These are phyloP conservation scores for Verticillium zaregamsianum DNA, from an alignment of 2,329 filamentous ascomycete species.

Conservation along the genomic window DNA sequence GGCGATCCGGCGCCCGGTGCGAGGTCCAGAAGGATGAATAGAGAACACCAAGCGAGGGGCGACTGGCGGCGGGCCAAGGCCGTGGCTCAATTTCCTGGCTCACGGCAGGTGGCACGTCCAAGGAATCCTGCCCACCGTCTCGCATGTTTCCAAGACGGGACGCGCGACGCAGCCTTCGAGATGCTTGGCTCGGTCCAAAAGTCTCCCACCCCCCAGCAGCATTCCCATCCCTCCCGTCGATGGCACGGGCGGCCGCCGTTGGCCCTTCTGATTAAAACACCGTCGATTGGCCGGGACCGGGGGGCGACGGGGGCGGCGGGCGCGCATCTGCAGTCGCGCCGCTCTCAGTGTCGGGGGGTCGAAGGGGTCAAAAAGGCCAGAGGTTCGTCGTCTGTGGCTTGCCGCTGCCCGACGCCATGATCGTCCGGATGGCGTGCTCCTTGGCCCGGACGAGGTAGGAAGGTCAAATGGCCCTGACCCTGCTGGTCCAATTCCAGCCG, in stretches of 20 bases:
- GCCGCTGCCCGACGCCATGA: neutral
- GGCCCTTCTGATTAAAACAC: neutral
- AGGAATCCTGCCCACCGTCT: neutral
- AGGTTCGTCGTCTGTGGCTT: neutral
- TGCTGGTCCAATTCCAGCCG: neutral
- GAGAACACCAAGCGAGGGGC: neutral
- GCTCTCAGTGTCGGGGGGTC: neutral
- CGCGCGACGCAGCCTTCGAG: neutral
- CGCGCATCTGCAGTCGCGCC: neutral
- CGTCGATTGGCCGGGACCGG: neutral
- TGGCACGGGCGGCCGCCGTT: neutral
- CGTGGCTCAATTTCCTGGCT: too few species aligned
- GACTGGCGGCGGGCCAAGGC: neutral
- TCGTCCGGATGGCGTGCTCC: slow-evolving; percentile 4
- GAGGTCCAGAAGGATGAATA: too few species aligned
- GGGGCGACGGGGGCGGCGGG: neutral
- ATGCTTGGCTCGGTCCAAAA: neutral
- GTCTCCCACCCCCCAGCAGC: too few species aligned
- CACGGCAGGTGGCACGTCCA: too few species aligned
- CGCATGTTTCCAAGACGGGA: neutral
- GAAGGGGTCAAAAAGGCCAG: neutral
- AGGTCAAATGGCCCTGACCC: slow-evolving; percentile 1
- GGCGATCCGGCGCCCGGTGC: too few species aligned
- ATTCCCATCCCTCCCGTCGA: too few species aligned
- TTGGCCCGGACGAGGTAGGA: slow-evolving; percentile 2